phyloP scores from a whole-genome alignment of 345 rosid species.

The Cardamine occulta region DNA sequence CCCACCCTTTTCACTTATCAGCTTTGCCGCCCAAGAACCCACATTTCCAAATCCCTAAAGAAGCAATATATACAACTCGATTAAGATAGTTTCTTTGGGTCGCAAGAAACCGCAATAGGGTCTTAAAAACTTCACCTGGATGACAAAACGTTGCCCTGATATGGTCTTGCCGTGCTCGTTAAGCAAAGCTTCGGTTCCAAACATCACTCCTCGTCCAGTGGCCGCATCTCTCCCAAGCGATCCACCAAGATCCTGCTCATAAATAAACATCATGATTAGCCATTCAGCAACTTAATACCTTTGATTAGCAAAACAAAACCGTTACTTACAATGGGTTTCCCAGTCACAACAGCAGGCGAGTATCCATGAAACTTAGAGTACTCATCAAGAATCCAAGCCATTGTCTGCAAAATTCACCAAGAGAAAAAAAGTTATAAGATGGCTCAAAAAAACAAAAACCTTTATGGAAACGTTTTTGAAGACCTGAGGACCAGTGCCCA shows the following conservation, averaged over 20 bases:
- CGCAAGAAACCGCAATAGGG: not conserved
- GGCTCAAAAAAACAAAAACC: not conserved
- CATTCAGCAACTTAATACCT: not conserved
- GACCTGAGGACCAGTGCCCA: constrained; percentile 72
- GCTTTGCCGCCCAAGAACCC: constrained; percentile 97
- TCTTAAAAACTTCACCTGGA: constrained; percentile 58
- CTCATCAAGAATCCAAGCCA: constrained; percentile 75
- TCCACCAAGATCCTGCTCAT: constrained; percentile 88
- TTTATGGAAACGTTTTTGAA: not conserved
- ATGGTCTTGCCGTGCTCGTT: constrained; percentile 78
- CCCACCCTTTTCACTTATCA: constrained; percentile 79
- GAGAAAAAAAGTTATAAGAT: constrained; percentile 7
- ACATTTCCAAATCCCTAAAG: constrained; percentile 94
- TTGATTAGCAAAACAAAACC: not conserved
- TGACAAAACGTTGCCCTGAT: constrained; percentile 75
- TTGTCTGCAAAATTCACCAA: constrained; percentile 47
- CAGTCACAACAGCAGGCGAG: constrained; percentile 69
- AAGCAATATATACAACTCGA: not conserved
- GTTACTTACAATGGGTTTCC: constrained; percentile 57
- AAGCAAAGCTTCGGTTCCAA: constrained; percentile 91
- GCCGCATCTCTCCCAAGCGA: constrained; percentile 98
- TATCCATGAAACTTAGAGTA: constrained; percentile 71
- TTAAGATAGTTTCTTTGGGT: not conserved
- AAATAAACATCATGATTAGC: not conserved
- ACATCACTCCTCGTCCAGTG: constrained; percentile 94